Evolutionary conservation across 2,329 filamentous ascomycete species (phyloP).

Genomic region (Bipolaris victoriae): DNA sequence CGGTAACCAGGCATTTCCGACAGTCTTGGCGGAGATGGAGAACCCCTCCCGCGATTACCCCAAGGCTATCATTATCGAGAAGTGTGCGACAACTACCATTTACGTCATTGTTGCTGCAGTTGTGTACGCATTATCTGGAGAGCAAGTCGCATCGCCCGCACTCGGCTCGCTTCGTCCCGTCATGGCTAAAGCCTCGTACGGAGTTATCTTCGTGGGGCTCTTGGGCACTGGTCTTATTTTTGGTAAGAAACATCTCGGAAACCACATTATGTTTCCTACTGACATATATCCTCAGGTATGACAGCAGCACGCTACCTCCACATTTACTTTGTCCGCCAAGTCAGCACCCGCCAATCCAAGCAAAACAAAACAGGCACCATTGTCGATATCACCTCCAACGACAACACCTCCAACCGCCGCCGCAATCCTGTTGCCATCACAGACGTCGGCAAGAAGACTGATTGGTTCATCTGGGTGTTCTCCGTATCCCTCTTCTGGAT

Average conservation of each 20-base stretch:
- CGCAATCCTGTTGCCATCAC: constrained; percentile 23
- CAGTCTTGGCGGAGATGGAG: constrained; percentile 37
- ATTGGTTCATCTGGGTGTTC: constrained; percentile 32
- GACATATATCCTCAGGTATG: constrained; percentile 12
- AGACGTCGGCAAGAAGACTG: constrained; percentile 22
- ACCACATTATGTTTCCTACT: not conserved
- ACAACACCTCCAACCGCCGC: constrained; percentile 20
- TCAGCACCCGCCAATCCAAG: constrained; percentile 22
- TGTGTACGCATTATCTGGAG: constrained; percentile 34
- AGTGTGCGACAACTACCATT: constrained; percentile 29
- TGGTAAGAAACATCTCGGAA: constrained; percentile 2
- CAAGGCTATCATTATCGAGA: constrained; percentile 35
- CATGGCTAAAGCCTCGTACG: constrained; percentile 35
- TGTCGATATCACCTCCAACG: constrained; percentile 9
- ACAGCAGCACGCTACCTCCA: constrained; percentile 32
- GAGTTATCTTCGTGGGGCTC: constrained; percentile 29
- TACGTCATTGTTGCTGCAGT: constrained; percentile 32
- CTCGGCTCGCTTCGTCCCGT: constrained; percentile 28
- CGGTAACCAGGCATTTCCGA: constrained; percentile 39
- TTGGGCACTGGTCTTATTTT: constrained; percentile 35
- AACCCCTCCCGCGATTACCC: constrained; percentile 36
- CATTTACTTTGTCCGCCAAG: constrained; percentile 30
- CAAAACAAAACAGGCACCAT: constrained; percentile 11
- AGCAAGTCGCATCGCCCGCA: constrained; percentile 34
- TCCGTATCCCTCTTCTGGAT: constrained; percentile 35